Conservation (phyloP, 2,329 filamentous ascomycete genomes). For the Alternaria infectoria region DNA sequence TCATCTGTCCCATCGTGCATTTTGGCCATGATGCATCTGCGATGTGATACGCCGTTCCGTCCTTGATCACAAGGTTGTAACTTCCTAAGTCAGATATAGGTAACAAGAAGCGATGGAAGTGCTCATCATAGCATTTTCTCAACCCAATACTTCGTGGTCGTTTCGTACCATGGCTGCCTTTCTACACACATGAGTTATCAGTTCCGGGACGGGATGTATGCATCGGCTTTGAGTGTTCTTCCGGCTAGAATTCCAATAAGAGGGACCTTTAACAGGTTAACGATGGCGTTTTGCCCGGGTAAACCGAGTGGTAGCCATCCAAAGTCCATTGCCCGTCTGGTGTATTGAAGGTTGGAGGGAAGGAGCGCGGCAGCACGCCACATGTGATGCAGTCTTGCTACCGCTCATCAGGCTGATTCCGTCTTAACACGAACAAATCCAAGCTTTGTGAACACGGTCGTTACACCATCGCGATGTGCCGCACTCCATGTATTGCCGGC, state of each 20-base stretch:
- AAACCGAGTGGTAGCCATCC: accelerated
- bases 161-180: neutral
- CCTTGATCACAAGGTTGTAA: neutral
- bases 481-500: neutral
- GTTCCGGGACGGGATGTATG: neutral
- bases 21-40: neutral
- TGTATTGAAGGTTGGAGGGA: neutral
- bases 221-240: accelerated
- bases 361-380: neutral
- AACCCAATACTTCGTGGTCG: neutral
- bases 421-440: neutral
- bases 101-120: neutral
- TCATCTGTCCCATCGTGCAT: neutral
- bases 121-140: neutral
- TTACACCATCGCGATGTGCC: neutral
- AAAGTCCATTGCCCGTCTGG: neutral
- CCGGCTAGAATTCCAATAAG: no score
- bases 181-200: neutral
- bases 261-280: no score
- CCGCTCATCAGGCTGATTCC: neutral
- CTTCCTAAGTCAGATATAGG: neutral
- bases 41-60: neutral
- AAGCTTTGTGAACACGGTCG: neutral
- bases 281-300: neutral
- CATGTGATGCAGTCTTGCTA: neutral